Conservation (phyloP, 2,329 filamentous ascomycete genomes). For the Alternaria consortialis region DNA sequence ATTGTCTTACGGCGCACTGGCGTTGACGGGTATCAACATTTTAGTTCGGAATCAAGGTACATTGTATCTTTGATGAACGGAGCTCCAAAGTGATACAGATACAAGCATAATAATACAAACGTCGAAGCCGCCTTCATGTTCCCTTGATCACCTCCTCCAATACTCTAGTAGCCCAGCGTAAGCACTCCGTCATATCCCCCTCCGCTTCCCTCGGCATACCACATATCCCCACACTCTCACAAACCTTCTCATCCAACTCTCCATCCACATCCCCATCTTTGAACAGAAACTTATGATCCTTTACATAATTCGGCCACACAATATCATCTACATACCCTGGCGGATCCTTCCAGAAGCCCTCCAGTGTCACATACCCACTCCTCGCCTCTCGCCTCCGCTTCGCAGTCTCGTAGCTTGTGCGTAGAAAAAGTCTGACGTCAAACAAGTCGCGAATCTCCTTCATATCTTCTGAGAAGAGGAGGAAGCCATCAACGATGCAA, state of each 20-base stretch:
- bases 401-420: constrained; percentile 68
- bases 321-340: constrained; percentile 92
- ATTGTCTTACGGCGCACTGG: constrained; percentile 25
- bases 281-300: constrained; percentile 84
- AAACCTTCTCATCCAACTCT: constrained; percentile 57
- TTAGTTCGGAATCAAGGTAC: not conserved
- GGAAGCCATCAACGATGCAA: constrained; percentile 86
- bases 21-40: constrained; percentile 7
- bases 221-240: constrained; percentile 33
- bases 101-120: constrained; percentile 16
- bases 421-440: constrained; percentile 81
- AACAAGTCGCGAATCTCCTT: constrained; percentile 65
- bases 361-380: constrained; percentile 76
- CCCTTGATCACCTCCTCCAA: constrained; percentile 32
- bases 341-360: constrained; percentile 96
- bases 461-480: constrained; percentile 74
- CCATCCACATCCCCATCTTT: constrained; percentile 71
- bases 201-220: constrained; percentile 54
- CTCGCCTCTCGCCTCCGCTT: constrained; percentile 73
- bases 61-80: not conserved
- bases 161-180: constrained; percentile 43
- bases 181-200: constrained; percentile 43
- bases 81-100: not conserved
- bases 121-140: constrained; percentile 13
- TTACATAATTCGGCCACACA: constrained; percentile 94